A percentile compares a stretch with the other conserved stretches of the same genome.
phyloP scores from a whole-genome alignment of 352 stramenopile species.

The Pythium oligandrum region DNA sequence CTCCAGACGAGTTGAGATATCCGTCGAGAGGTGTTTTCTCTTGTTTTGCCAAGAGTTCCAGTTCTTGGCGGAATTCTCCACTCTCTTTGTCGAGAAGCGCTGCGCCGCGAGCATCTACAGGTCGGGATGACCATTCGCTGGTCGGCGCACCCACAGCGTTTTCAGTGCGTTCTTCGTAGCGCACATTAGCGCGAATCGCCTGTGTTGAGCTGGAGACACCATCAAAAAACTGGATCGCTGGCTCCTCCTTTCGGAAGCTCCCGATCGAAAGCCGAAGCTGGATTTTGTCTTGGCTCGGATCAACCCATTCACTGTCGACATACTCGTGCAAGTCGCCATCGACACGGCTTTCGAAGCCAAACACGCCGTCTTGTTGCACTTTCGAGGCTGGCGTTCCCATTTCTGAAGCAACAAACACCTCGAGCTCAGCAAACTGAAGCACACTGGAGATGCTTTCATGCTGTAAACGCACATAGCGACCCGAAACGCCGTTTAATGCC shows the following conservation, averaged over 20 bases:
- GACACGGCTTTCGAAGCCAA: constrained; percentile 31
- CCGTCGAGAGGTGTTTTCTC: constrained; percentile 17
- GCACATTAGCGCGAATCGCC: constrained; percentile 5
- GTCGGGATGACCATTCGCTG: not conserved
- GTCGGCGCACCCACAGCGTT: no score
- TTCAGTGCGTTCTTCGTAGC: constrained; percentile 1
- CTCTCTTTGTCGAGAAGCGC: constrained; percentile 50
- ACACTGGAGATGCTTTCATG: constrained; percentile 28
- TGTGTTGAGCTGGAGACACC: not conserved
- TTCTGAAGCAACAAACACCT: constrained; percentile 32
- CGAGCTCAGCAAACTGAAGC: constrained; percentile 64
- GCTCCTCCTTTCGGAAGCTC: constrained; percentile 47
- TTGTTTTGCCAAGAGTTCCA: constrained; percentile 25
- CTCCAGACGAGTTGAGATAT: constrained; percentile 35
- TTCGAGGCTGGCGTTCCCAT: not conserved
- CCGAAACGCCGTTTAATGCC: constrained; percentile 15
- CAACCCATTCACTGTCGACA: constrained; percentile 63
- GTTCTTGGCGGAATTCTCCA: constrained; percentile 24
- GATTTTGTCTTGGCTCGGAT: constrained; percentile 23
- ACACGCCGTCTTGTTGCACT: constrained; percentile 49
- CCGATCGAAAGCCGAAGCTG: constrained; percentile 65
- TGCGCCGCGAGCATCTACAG: constrained; percentile 22
- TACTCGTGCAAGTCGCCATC: constrained; percentile 39
- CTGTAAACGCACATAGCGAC: constrained; percentile 60
- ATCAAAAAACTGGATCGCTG: constrained; percentile 48